A percentile compares a stretch with the other conserved stretches of the same genome.
These are phyloP conservation scores for Rauvolfia tetraphylla DNA, from an alignment of 257 asterid genomes.

Conservation along the genomic window DNA sequence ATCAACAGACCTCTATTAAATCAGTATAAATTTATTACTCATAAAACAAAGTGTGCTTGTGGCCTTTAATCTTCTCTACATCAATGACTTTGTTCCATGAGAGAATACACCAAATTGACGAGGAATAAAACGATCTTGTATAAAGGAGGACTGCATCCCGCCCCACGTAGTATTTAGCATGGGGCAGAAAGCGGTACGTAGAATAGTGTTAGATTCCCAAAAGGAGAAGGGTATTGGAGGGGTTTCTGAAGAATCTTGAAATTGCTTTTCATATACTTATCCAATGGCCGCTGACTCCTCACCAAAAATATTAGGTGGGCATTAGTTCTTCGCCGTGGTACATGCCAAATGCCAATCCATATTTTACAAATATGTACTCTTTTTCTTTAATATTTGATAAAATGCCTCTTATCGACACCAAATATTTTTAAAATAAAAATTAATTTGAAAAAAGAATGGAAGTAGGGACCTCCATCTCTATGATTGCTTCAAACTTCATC, in stretches of 20 bases:
- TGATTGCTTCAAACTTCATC: background rate
- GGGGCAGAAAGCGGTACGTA: no score
- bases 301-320: constrained; percentile 22
- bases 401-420: background rate
- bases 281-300: constrained; percentile 20
- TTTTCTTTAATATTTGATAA: no score
- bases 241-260: background rate
- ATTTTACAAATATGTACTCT: background rate
- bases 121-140: no score
- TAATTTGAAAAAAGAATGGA: background rate
- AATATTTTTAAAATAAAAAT: background rate
- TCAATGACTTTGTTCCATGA: no score
- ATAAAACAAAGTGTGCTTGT: no score
- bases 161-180: no score
- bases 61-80: no score
- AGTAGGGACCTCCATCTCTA: constrained; percentile 2
- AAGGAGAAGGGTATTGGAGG: background rate
- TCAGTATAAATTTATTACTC: no score
- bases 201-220: background rate
- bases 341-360: background rate
- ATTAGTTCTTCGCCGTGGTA: constrained; percentile 16
- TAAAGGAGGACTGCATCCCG: no score
- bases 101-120: no score
- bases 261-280: constrained; percentile 1
- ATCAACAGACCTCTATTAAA: no score